These are phyloP conservation scores for Anthracocystis walkeri DNA, from an alignment of 1,284 basidiomycete genomes.

Conservation along the genomic window DNA sequence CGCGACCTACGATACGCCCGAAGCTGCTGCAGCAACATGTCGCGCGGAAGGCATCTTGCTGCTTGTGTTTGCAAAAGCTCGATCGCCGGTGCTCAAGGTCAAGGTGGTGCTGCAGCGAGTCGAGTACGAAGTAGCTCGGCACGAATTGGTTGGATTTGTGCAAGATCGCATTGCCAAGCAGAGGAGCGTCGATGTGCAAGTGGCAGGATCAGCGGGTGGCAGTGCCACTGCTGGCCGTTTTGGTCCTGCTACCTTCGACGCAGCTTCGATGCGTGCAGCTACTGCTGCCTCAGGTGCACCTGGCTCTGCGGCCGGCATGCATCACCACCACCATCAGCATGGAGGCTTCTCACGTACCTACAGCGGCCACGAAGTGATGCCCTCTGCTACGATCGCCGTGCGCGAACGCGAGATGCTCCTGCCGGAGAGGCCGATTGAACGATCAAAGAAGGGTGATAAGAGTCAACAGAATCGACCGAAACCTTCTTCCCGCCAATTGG, in stretches of 20 bases:
- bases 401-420: slow-evolving; percentile 54
- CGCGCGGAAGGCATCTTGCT: slow-evolving; percentile 67
- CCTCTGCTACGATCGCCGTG: slow-evolving; percentile 42
- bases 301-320: slow-evolving; percentile 19
- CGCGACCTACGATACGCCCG: slow-evolving; percentile 59
- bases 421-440: slow-evolving; percentile 51
- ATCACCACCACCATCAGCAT: slow-evolving; percentile 42
- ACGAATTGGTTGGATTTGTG: slow-evolving; percentile 59
- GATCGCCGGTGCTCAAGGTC: slow-evolving; percentile 62
- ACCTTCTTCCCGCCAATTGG: slow-evolving; percentile 45
- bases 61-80: slow-evolving; percentile 61
- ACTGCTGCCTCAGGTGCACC: slow-evolving; percentile 15
- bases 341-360: slow-evolving; percentile 37
- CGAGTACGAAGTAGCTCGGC: slow-evolving; percentile 61
- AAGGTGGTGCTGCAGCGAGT: slow-evolving; percentile 57
- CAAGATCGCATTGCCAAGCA: slow-evolving; percentile 59
- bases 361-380: slow-evolving; percentile 49
- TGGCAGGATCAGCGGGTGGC: slow-evolving; percentile 31
- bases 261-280: slow-evolving; percentile 22
- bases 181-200: slow-evolving; percentile 48
- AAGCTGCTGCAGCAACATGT: slow-evolving; percentile 60
- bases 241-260: slow-evolving; percentile 19
- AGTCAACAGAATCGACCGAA: slow-evolving; percentile 54
- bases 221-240: slow-evolving; percentile 12
- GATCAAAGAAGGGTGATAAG: slow-evolving; percentile 53